phyloP scores from a whole-genome alignment of 2,329 filamentous ascomycete genomes.

The Ascochyta rabiei region DNA sequence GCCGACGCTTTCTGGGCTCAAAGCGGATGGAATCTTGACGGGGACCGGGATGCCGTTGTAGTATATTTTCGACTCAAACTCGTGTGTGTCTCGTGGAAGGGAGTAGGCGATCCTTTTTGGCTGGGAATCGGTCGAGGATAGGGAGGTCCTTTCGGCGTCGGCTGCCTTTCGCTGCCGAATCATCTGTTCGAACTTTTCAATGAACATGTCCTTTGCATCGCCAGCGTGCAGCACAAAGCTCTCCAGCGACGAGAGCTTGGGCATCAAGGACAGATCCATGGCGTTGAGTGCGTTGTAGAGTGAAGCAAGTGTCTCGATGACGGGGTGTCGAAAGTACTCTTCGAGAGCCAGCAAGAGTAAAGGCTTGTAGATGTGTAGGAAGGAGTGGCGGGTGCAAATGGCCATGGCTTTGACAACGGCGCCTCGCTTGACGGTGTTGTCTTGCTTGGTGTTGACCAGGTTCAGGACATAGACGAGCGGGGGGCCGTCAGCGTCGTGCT shows the following conservation, averaged over 20 bases:
- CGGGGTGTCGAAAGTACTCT: constrained; percentile 93
- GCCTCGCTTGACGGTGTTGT: constrained; percentile 88
- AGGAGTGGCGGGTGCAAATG: constrained; percentile 96
- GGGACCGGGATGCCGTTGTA: constrained; percentile 98
- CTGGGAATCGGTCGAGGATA: constrained; percentile 47
- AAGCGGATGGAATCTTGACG: constrained; percentile 91
- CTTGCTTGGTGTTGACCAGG: constrained; percentile 96
- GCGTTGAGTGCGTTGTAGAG: constrained; percentile 92
- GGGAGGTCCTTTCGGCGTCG: constrained; percentile 53
- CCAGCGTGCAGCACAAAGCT: constrained; percentile 84
- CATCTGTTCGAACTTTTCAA: constrained; percentile 97
- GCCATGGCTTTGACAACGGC: constrained; percentile 98
- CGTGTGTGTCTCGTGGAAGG: constrained; percentile 91
- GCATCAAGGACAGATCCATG: constrained; percentile 96
- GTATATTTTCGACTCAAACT: constrained; percentile 93
- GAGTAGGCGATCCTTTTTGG: constrained; percentile 67
- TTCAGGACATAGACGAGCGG: constrained; percentile 97
- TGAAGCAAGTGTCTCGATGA: constrained; percentile 83
- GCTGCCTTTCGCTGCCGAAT: constrained; percentile 79
- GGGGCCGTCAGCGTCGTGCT: constrained; percentile 73
- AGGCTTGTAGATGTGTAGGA: constrained; percentile 99
- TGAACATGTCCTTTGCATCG: constrained; percentile 93
- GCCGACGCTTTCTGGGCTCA: constrained; percentile 93
- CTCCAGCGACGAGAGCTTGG: constrained; percentile 81
- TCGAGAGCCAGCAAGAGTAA: constrained; percentile 88